Conservation (phyloP, 345 rosid genomes). For the Garcia nutans region DNA sequence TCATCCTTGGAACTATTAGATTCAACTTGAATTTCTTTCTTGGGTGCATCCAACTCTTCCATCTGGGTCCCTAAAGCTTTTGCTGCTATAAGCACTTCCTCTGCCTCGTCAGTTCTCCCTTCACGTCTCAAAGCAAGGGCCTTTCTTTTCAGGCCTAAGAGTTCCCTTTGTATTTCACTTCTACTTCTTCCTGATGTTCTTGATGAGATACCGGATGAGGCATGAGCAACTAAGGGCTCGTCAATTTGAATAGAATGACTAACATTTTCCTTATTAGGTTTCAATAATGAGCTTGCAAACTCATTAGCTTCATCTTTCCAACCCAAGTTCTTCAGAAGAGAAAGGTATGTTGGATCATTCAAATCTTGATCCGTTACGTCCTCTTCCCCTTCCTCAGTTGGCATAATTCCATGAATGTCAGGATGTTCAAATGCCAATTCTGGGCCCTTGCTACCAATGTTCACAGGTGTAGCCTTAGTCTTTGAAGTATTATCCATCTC, state of each 20-base stretch:
- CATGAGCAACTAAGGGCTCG: constrained; percentile 27
- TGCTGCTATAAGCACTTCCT: constrained; percentile 56
- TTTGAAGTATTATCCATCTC: constrained; percentile 52
- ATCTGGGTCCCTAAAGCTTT: constrained; percentile 62
- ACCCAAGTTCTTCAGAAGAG: constrained; percentile 54
- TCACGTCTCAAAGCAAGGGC: constrained; percentile 74
- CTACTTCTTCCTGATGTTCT: constrained; percentile 52
- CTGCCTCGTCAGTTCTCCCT: constrained; percentile 76
- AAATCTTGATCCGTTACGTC: constrained; percentile 71
- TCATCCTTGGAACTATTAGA: constrained; percentile 20
- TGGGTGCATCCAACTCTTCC: constrained; percentile 52
- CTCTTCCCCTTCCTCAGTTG: constrained; percentile 42
- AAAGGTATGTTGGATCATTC: constrained; percentile 61
- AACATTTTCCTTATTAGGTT: constrained; percentile 26
- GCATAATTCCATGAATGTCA: constrained; percentile 25
- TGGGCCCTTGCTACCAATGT: constrained; percentile 17
- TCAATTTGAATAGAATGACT: constrained; percentile 22
- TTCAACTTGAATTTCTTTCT: constrained; percentile 35
- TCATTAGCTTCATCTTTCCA: constrained; percentile 62
- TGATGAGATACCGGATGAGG: constrained; percentile 19
- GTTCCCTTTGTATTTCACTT: constrained; percentile 80
- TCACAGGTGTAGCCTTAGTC: constrained; percentile 25
- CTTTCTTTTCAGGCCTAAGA: constrained; percentile 76
- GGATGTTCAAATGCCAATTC: constrained; percentile 27
- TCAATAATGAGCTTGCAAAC: constrained; percentile 18